Percentiles rank a stretch among this genome's conserved stretches.
Conservation (phyloP, 1,139 yeast genomes). For the Hyphopichia fennica region DNA sequence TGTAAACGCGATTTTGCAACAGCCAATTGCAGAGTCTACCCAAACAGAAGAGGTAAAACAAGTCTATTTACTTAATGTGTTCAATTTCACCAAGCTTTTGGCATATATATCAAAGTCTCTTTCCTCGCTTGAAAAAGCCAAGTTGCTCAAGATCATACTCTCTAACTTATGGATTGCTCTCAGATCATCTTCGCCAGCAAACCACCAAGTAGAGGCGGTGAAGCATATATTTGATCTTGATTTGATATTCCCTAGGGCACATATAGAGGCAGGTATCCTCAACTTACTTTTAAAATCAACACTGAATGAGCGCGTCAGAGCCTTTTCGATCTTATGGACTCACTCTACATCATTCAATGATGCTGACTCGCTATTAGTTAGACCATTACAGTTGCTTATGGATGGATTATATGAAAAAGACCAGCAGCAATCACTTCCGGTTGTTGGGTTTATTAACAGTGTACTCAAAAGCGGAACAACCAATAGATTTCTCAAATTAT, state of each 20-base stretch:
- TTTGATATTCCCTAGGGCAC: conserved; percentile 32
- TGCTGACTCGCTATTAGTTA: conserved; percentile 48
- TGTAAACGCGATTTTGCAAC: conserved; percentile 27
- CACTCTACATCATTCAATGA: conserved; percentile 48
- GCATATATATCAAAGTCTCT: conserved; percentile 30
- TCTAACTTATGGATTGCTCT: conserved; percentile 50
- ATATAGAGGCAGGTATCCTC: conserved; percentile 62
- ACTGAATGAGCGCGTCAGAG: conserved; percentile 37
- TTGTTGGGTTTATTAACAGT: conserved; percentile 58
- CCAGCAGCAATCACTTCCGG: conserved; percentile 43
- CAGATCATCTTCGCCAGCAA: conserved; percentile 42
- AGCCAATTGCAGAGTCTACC: conserved; percentile 13
- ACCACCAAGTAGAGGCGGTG: conserved; percentile 63
- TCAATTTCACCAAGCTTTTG: conserved; percentile 50
- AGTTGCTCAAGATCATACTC: conserved; percentile 34
- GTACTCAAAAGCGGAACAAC: conserved; percentile 54
- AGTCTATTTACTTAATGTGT: conserved; percentile 27
- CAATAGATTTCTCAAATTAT: conserved; percentile 57
- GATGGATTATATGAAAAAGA: conserved; percentile 56
- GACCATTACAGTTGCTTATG: conserved; percentile 68
- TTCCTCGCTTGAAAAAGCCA: conserved; percentile 25
- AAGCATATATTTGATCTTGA: conserved; percentile 49
- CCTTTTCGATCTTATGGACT: conserved; percentile 60
- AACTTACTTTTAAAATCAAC: conserved; percentile 45
- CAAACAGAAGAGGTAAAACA: conserved; percentile 16